phyloP scores from a whole-genome alignment of 352 stramenopile genomes.

The Globisporangium megalacanthum region DNA sequence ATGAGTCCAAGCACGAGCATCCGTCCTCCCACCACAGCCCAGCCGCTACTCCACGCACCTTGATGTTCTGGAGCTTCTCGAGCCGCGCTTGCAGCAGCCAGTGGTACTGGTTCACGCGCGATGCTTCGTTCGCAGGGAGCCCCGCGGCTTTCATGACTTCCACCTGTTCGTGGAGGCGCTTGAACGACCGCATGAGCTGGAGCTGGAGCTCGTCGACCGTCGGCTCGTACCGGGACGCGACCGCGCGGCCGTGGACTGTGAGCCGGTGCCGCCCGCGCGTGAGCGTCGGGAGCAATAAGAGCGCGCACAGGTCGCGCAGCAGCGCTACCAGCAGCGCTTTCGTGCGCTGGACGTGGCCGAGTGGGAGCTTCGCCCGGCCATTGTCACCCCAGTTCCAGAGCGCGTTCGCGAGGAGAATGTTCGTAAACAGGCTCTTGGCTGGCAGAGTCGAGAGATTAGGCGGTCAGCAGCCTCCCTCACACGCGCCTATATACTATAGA shows the following conservation, averaged over 20 bases:
- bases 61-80: conserved; percentile 82
- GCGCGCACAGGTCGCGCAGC: conserved; percentile 34
- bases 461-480: background rate
- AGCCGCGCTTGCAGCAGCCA: conserved; percentile 80
- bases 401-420: conserved; percentile 73
- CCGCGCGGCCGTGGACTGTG: conserved; percentile 38
- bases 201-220: conserved; percentile 47
- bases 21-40: background rate
- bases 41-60: conserved; percentile 20
- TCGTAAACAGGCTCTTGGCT: conserved; percentile 61
- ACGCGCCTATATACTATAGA: conserved; percentile 2
- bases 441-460: background rate
- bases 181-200: conserved; percentile 52
- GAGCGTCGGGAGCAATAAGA: conserved; percentile 62
- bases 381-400: conserved; percentile 79
- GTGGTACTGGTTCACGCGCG: conserved; percentile 86
- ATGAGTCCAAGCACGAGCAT: background rate
- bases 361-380: conserved; percentile 46
- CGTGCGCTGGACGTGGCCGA: conserved; percentile 43
- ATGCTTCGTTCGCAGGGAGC: conserved; percentile 78
- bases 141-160: conserved; percentile 70
- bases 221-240: conserved; percentile 34
- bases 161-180: conserved; percentile 59
- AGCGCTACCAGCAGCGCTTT: conserved; percentile 48
- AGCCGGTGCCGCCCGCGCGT: conserved; percentile 71